Percentiles rank a stretch among this genome's conserved stretches.
phyloP scores from a whole-genome alignment of 768 basidiomycete species.

The Saitozyma sp. region DNA sequence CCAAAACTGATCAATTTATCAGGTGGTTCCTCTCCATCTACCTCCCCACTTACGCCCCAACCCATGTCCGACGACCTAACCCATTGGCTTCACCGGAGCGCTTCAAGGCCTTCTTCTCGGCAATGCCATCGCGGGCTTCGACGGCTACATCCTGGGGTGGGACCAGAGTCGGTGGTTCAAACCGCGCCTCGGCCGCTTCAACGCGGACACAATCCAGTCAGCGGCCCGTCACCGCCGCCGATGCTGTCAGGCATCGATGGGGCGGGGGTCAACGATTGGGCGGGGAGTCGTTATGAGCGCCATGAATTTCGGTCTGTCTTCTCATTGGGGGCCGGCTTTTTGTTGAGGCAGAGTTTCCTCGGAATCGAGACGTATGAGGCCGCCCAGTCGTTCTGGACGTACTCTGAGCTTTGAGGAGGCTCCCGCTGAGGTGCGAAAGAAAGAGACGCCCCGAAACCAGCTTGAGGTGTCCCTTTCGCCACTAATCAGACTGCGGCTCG shows the following conservation, averaged over 20 bases:
- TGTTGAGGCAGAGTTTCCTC: no score
- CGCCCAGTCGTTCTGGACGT: no score
- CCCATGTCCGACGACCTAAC: constrained; percentile 37
- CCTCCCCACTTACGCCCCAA: constrained; percentile 44
- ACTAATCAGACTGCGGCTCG: no score
- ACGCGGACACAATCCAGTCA: background rate
- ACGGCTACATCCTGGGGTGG: constrained; percentile 13
- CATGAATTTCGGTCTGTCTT: no score
- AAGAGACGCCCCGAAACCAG: no score
- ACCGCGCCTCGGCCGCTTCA: constrained; percentile 7
- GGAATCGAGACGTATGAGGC: no score
- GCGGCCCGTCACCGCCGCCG: constrained; percentile 10
- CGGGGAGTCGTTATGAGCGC: constrained; percentile 32
- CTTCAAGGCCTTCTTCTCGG: constrained; percentile 35
- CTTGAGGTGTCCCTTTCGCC: no score
- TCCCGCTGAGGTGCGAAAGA: no score
- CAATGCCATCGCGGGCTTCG: background rate
- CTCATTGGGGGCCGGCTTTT: no score
- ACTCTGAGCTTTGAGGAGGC: no score
- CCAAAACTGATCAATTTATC: constrained; percentile 1
- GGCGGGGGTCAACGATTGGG: constrained; percentile 46
- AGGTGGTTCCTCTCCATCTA: constrained; percentile 51
- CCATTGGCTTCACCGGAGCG: constrained; percentile 34
- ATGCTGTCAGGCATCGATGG: constrained; percentile 46
- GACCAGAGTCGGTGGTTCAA: constrained; percentile 4